Percentiles rank a stretch among this genome's conserved stretches.
phyloP scores from a whole-genome alignment of 2,329 filamentous ascomycete genomes.

The Reticulascus tulasneorum region DNA sequence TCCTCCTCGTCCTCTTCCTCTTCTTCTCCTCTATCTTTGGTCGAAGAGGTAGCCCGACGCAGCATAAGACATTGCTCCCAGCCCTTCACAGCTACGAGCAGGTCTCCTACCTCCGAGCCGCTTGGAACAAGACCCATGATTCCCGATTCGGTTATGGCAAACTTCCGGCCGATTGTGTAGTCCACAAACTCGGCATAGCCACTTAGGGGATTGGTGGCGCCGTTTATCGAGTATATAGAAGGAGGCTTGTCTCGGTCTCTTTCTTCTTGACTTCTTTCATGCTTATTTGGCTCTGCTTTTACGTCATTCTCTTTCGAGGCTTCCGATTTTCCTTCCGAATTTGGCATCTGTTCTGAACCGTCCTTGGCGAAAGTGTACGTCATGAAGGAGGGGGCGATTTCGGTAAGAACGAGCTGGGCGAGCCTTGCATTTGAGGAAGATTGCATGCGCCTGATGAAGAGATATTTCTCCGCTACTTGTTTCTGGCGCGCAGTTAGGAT shows the following conservation, averaged over 20 bases:
- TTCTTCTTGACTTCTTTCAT: not conserved
- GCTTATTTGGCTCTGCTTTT: no score
- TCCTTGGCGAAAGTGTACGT: not conserved
- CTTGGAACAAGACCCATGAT: not conserved
- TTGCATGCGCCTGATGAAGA: not conserved
- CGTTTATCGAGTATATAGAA: not conserved
- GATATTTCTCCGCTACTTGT: no score
- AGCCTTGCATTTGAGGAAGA: not conserved
- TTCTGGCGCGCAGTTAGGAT: no score
- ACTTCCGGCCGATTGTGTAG: not conserved
- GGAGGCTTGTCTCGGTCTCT: not conserved
- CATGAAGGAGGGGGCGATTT: not conserved
- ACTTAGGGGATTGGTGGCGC: not conserved
- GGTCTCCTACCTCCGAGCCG: not conserved
- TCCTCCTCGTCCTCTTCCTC: no score
- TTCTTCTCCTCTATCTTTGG: no score
- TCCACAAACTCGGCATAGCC: not conserved
- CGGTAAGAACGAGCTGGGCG: not conserved
- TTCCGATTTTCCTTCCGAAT: no score
- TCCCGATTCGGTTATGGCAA: not conserved
- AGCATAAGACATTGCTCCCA: not conserved
- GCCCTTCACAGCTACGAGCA: not conserved
- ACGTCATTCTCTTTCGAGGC: no score
- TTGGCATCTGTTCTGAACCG: not conserved
- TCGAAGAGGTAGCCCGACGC: no score